Percentiles rank a stretch among this genome's conserved stretches.
phyloP scores from a whole-genome alignment of 2,329 filamentous ascomycete species.

The Beauveria varroae region DNA sequence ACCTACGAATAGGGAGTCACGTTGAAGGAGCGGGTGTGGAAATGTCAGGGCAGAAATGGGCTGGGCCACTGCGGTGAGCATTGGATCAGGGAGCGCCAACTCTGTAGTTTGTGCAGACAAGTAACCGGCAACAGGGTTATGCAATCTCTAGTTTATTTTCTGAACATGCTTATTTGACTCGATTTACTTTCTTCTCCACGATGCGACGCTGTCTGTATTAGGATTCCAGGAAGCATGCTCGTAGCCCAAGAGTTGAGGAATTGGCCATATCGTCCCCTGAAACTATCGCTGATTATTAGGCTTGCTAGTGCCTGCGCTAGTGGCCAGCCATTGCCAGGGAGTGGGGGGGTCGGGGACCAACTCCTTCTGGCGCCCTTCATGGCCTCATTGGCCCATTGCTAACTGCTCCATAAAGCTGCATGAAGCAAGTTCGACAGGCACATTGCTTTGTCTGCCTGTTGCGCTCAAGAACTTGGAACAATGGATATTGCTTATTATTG shows the following conservation, averaged over 20 bases:
- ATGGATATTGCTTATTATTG: not conserved
- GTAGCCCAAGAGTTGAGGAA: too few relatives aligned
- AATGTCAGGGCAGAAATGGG: not conserved
- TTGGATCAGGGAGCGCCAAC: not conserved
- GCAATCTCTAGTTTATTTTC: not conserved
- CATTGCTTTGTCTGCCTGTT: not conserved
- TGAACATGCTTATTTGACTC: too few relatives aligned
- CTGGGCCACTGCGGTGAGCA: not conserved
- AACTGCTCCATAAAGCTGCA: not conserved
- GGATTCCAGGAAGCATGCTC: not conserved
- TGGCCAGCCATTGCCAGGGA: not conserved
- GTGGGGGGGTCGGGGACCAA: not conserved
- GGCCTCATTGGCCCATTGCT: not conserved
- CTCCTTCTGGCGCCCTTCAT: not conserved
- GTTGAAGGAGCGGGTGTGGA: not conserved
- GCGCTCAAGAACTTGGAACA: not conserved
- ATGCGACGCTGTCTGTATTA: not conserved
- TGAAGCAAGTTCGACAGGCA: constrained; percentile 9
- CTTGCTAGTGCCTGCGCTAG: not conserved
- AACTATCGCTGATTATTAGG: constrained; percentile 1
- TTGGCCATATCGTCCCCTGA: constrained; percentile 7
- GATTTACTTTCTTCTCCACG: too few relatives aligned
- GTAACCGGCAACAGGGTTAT: not conserved
- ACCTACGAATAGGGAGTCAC: not conserved
- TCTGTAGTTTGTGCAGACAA: not conserved